Percentiles rank a stretch among this genome's conserved stretches.
These are phyloP conservation scores for Vaccinium macrocarpon DNA, from an alignment of 148 eudicot species.

Conservation along the genomic window DNA sequence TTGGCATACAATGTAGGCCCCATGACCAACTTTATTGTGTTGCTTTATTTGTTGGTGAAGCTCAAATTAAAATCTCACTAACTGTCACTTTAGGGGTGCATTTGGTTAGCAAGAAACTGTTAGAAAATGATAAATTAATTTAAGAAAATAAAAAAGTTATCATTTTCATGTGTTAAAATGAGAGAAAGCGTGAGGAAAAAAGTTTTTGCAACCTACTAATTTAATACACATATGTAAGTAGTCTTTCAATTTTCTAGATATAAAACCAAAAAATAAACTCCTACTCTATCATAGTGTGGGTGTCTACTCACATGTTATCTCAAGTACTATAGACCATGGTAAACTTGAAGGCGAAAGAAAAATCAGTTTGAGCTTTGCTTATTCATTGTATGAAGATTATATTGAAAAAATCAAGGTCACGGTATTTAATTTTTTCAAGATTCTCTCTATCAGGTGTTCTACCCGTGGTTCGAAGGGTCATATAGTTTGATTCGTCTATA, in stretches of 20 bases:
- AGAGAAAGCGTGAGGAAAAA: background rate
- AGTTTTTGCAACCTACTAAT: background rate
- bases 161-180: background rate
- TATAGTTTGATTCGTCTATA: too few species aligned
- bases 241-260: background rate
- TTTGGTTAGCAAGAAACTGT: background rate
- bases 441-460: too few species aligned
- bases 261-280: too few species aligned
- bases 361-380: too few species aligned
- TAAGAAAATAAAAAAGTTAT: background rate
- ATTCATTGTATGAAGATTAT: too few species aligned
- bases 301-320: too few species aligned
- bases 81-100: background rate
- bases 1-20: constrained; percentile 6
- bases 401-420: too few species aligned
- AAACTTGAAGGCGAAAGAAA: too few species aligned
- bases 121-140: background rate
- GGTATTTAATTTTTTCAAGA: too few species aligned
- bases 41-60: background rate
- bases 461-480: too few species aligned
- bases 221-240: background rate
- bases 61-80: background rate
- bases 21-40: background rate
- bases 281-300: too few species aligned
- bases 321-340: too few species aligned